Percentiles rank a stretch among this genome's conserved stretches.
Conservation (phyloP, 2,329 filamentous ascomycete genomes). For the Aspergillus ibericus region DNA sequence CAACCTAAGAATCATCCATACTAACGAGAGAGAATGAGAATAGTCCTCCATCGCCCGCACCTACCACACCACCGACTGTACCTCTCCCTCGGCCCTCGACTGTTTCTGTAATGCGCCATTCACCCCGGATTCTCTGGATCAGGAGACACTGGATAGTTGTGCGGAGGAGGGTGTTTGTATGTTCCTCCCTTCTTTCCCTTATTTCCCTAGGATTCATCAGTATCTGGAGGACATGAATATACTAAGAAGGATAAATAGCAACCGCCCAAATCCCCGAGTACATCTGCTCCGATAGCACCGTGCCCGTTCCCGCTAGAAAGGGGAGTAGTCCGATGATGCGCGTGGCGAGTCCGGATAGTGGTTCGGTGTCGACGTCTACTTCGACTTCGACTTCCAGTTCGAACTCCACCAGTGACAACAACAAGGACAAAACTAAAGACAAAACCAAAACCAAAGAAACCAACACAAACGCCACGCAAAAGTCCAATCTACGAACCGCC, state of each 20-base stretch:
- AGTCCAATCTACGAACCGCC: too few species aligned
- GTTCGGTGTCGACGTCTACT: too few species aligned
- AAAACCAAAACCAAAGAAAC: too few species aligned
- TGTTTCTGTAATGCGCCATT: conserved; percentile 15
- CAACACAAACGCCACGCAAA: background rate
- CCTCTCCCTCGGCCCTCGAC: conserved; percentile 13
- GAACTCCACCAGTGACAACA: background rate
- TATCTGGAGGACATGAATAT: too few species aligned
- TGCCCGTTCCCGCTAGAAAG: conserved; percentile 7
- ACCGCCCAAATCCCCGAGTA: conserved; percentile 7
- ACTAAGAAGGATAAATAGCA: conserved; percentile 7
- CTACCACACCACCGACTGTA: conserved; percentile 5
- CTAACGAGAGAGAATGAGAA: background rate
- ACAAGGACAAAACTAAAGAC: background rate
- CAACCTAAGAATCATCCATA: too few species aligned
- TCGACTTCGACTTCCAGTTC: too few species aligned
- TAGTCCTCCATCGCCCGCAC: conserved; percentile 11
- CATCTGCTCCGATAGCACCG: conserved; percentile 12
- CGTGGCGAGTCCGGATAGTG: background rate
- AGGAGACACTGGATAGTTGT: conserved; percentile 2
- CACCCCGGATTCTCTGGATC: background rate
- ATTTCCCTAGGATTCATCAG: too few species aligned
- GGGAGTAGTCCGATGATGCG: conserved; percentile 12
- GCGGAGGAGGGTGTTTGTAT: conserved; percentile 11
- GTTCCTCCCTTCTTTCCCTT: background rate